Evolutionary conservation across 2,329 filamentous ascomycete species (phyloP), one percentile per base, ranked within the genome.

Genomic region (Diaporthe sp.): DNA sequence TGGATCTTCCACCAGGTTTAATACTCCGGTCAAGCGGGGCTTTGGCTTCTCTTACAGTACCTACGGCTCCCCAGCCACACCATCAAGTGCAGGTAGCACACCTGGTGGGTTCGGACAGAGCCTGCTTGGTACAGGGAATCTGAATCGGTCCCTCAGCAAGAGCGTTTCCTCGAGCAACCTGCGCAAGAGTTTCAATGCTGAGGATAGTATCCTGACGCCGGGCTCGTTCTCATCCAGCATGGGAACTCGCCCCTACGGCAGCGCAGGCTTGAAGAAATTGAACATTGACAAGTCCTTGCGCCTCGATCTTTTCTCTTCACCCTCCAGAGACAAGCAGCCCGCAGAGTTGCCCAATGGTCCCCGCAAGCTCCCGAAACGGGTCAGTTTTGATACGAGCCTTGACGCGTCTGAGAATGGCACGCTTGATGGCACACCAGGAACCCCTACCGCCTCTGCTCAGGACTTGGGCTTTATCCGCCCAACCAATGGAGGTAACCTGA

Each of bases 1-100:
- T 0, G 91, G 92, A 62, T 94, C 94, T 46, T 92, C 94, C 12
- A 93, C 94, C 31, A 93, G 95, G 65, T 92, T 96, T 74, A 90
- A 92, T 42, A 98, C 95, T 0, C 95, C 96, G 0, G 94, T 95
- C 79, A 96, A 95, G 85, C 91, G 94, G 74, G 95, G 95, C 7
- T 98, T 95, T 82, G 96, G 96, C 3, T 98, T 98, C 83, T 95
- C 94, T 2, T 98, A 98, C 85, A 98, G 95, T 78, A 95, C 93
- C 3, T 98, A 98, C 80, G 95, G 95, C 60, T 96, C 94, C 1
- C 95, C 96, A 8, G 92, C 88, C 75, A 94, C 92, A 79, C 90
- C 90, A 31, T 90, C 93, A 6, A 92, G 93, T 81, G 89, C 87
- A 51, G 87, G 90, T 58, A 95, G 93, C 83, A 94, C 94, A 9